These are phyloP conservation scores for Simplicillium aogashimaense DNA, from an alignment of 2,329 filamentous ascomycete species.

Conservation along the genomic window DNA sequence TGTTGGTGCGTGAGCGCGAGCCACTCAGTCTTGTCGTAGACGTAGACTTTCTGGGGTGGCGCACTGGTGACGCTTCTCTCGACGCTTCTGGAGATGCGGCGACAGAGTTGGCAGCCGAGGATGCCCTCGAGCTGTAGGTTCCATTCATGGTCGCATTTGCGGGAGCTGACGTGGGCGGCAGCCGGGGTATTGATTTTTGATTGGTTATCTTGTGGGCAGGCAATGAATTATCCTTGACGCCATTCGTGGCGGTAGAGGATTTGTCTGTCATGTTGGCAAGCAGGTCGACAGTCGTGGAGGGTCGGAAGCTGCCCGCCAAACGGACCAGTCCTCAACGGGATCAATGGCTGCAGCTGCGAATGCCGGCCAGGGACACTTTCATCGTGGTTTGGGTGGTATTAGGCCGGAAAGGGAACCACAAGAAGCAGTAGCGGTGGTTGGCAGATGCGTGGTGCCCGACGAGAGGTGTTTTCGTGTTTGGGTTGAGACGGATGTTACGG, in stretches of 20 bases:
- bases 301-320: too few species aligned
- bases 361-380: too few species aligned
- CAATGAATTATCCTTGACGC: background rate
- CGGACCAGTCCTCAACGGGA: too few species aligned
- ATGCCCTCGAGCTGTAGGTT: conserved; percentile 21
- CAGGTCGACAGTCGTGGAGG: too few species aligned
- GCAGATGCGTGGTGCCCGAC: too few species aligned
- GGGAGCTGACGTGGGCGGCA: conserved; percentile 3
- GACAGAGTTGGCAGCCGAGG: conserved; percentile 25
- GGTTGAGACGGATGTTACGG: too few species aligned
- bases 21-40: conserved; percentile 23
- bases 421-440: too few species aligned
- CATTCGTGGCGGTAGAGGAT: background rate
- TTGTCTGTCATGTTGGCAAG: too few species aligned
- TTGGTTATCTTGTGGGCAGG: background rate
- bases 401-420: too few species aligned
- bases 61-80: conserved; percentile 38
- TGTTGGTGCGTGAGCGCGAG: conserved; percentile 55
- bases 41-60: conserved; percentile 24
- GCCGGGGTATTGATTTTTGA: conserved; percentile 3
- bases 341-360: too few species aligned
- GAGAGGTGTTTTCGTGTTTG: too few species aligned
- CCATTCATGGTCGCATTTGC: background rate
- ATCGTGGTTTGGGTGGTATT: too few species aligned
- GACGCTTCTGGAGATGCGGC: conserved; percentile 26